Evolutionary conservation across 768 basidiomycete species (phyloP), one percentile per base, ranked within the genome.

Genomic region (Hortiboletus campestris): DNA sequence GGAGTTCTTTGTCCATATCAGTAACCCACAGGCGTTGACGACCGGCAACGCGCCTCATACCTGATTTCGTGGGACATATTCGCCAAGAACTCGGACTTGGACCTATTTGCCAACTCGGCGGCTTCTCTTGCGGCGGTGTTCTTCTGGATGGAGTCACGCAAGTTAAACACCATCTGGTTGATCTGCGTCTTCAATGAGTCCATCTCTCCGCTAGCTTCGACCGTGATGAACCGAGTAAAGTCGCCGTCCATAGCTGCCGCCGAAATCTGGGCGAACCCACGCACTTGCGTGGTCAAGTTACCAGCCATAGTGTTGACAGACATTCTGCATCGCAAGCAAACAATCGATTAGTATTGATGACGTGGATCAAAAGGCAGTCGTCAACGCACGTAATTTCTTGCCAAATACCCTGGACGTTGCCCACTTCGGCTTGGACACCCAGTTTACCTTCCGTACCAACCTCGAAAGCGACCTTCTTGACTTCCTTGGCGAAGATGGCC

Each of bases 381-480:
- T 45, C 32, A 19, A 81, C 91, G 53, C 69, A 94, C 91, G 95
- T 98, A 70, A 99, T 98, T 71, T 96, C 94, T 65, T 95, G 91
- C 97, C 97, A 99, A 34, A 94, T 95, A 38, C 97, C 97, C 68
- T 98, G 93, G 7, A 98, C 91, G 54, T 94, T 92, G 56, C 93
- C 94, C 9, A 98, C 92, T 71, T 98, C 93, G 5, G 97, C 97
- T 66, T 97, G 95, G 0, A 96, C 97, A 62, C 97, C 96, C 6
- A 98, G 78, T 74, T 98, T 98, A n/a, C 97, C 96, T 67, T 98
- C 94, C 14, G 96, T 98, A 44, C 96, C 96, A 67, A 99, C 96
- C 72, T 99, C 95, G 34, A 94, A 78, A 2, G 97, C 97, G 51
- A 99, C 96, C 67, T 96, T 91, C 73, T 94, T 98, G 55, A 98